Percentiles rank a stretch among this genome's conserved stretches.
phyloP scores from a whole-genome alignment of 257 asterid genomes.

The Nicotiana obtusifolia region DNA sequence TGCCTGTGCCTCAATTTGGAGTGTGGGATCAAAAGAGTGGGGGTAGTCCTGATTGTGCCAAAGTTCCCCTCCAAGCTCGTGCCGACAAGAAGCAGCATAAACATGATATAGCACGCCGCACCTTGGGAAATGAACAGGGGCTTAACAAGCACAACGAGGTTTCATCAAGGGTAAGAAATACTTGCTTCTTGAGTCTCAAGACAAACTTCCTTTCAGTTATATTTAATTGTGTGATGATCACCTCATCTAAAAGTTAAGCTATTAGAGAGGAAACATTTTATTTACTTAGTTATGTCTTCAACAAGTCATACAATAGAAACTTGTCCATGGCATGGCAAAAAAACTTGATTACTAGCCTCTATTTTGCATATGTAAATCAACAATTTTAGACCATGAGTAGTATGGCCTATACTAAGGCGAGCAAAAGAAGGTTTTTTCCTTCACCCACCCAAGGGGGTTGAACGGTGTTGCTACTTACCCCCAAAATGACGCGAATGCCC shows the following conservation, averaged over 20 bases:
- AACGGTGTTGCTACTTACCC: not conserved
- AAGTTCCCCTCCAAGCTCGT: constrained; percentile 38
- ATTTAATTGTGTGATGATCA: not conserved
- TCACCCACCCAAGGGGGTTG: not conserved
- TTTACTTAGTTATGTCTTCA: not conserved
- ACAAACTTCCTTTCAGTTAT: not conserved
- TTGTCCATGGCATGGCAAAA: not conserved
- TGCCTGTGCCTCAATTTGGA: constrained; percentile 48
- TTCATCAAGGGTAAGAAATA: not conserved
- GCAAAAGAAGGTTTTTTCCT: not conserved
- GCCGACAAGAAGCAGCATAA: constrained; percentile 36
- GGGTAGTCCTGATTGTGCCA: constrained; percentile 29
- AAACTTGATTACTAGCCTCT: not conserved
- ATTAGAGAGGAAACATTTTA: not conserved
- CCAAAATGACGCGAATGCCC: not conserved
- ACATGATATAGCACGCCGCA: constrained; percentile 12
- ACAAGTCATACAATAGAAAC: not conserved
- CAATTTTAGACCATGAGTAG: not conserved
- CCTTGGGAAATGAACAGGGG: constrained; percentile 39
- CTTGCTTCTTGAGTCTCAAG: not conserved
- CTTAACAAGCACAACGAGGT: constrained; percentile 6
- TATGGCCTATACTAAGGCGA: not conserved
- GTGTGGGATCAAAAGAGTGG: constrained; percentile 38
- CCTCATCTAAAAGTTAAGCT: not conserved
- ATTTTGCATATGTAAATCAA: not conserved